Evolutionary conservation across 2,329 filamentous ascomycete species (phyloP), one percentile per base, ranked within the genome.

Genomic region (Colletotrichum incanum): DNA sequence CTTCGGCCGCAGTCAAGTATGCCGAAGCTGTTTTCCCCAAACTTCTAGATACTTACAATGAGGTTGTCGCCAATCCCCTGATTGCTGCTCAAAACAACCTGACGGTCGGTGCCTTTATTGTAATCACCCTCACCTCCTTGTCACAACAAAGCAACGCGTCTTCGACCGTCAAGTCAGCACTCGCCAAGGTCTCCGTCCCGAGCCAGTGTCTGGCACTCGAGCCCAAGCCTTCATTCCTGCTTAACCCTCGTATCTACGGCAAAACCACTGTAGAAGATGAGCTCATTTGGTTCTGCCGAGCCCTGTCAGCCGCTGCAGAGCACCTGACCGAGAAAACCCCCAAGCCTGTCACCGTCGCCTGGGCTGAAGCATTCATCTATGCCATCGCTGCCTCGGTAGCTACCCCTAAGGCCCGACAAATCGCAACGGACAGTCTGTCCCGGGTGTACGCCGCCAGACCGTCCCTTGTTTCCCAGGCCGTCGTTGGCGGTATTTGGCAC

Each of bases 331-430:
- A 88, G 37, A 83, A 86, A 16, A 80, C 84, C 5, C 77, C 80
- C 8, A 83, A 84, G 18, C 83, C 88, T 12, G 84, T 89, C n/a
- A 87, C 87, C 73, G 82, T 89, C 65, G 90, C 92, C 20, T 99
- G 96, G 96, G 92, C 93, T 18, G 93, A 97, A 77, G 92, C 93
- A 2, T 89, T 96, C 71, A 91, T 98, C n/a, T 97, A 93, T 79
- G 84, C 93, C 20, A 89, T 96, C 56, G 91, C 91, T 56, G 91
- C 92, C 1, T 83, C 89, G 18, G 85, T 81, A 16, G 84, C 94
- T 26, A 86, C 92, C 16, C 86, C 91, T 3, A 85, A 85, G 47
- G 84, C 93, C 59, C 91, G 93, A 68, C 91, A 91, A 74, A 87
- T 91, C 75, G 90, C 92, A 5, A 86, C 86, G 26, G 83, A 86